Base-by-base conservation (phyloP, 345 rosid species). In the Sisymbrium altissimum region DNA sequence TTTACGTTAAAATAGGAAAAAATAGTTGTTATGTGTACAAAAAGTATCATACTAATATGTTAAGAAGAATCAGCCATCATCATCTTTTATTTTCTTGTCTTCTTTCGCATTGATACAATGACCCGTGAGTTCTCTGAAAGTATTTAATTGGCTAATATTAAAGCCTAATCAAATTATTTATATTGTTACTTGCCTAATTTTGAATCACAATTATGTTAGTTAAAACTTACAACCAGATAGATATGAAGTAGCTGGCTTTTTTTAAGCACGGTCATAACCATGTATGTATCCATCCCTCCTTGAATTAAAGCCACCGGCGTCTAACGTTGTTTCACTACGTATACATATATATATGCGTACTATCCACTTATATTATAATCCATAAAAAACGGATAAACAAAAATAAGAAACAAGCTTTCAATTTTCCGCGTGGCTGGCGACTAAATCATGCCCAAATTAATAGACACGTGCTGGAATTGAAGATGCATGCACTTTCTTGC, bases 401-500 rank as follows among this genome's bases (percentile, higher is more conserved):
- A 74, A 52, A 19, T 2, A 49, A 49, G 53, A 57, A 53, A 75
- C 57, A 68, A 75, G 69, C 56, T 60, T 61, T 68, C 48, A 52
- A 18, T n/a, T 17, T 76, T 62, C 62, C 64, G 65, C 65, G 70
- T 76, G 50, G 57, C 70, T 76, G 79, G 50, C 79, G 52, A 76
- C 75, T 76, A 41, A 68, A 53, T 68, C 70, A 62, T 76, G 70
- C 25, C 70, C 64, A 61, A 25, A 25, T 23, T 35, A 62, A 69
- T 76, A 69, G 12, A 46, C 79, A 76, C 79, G 75, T 76, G 79
- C 7, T 63, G 3, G 3, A 76, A 76, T 53, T 76, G 11, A 63
- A 76, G 79, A 63, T 76, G 79, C 79, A 76, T 76, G 75, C 75
- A 76, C 59, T 76, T 76, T 54, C 75, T 69, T 69, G 56, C 74